A percentile compares a stretch with the other conserved stretches of the same genome.
Evolutionary conservation across 352 stramenopile genomes (phyloP).

Genomic region (Globisporangium uncinulatum): DNA sequence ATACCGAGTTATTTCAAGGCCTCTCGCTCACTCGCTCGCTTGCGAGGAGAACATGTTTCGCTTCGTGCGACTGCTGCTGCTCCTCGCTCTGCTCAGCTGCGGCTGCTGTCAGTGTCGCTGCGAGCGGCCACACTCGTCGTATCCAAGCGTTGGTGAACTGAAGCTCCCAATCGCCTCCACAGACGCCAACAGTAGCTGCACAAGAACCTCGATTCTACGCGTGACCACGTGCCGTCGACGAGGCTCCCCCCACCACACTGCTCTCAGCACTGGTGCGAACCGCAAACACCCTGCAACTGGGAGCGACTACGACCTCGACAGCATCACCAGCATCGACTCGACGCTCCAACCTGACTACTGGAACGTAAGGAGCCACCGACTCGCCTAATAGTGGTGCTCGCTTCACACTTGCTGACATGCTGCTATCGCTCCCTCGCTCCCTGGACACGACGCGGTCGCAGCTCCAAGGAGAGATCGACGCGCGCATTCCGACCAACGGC

Average conservation of each 20-base stretch:
- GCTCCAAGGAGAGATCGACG: slow-evolving; percentile 8
- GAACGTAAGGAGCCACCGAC: slow-evolving; percentile 18
- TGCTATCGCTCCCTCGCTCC: neutral
- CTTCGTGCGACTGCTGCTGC: neutral
- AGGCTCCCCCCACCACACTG: neutral
- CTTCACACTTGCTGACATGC: neutral
- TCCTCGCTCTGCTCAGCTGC: neutral
- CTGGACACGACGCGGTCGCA: neutral
- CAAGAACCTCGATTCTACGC: neutral
- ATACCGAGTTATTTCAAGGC: no score
- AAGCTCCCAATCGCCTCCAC: neutral
- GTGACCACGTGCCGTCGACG: neutral
- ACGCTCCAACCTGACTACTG: slow-evolving; percentile 49
- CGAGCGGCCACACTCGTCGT: neutral
- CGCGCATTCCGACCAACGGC: slow-evolving; percentile 39
- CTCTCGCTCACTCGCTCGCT: no score
- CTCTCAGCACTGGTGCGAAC: neutral
- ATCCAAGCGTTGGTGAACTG: no score
- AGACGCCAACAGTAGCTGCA: neutral
- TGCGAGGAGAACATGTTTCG: no score
- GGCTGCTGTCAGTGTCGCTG: neutral
- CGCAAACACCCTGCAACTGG: neutral
- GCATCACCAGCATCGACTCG: slow-evolving; percentile 25
- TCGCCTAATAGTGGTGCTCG: neutral
- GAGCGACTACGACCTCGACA: neutral